Conservation (phyloP, 2,329 filamentous ascomycete genomes). For the Stagonosporopsis rhizophila region DNA sequence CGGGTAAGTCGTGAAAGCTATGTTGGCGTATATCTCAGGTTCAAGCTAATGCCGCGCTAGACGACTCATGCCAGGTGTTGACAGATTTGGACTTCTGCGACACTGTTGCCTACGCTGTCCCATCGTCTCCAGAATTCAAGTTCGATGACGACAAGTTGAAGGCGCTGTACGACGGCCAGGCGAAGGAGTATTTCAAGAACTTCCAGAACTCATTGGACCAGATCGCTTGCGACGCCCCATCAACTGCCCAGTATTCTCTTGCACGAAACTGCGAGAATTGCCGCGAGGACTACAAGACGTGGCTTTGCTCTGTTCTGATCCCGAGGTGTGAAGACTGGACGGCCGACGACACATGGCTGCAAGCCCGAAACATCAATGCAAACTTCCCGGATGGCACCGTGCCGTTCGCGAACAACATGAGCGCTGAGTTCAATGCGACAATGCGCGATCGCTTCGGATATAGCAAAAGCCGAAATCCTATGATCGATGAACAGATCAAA, state of each 20-base stretch:
- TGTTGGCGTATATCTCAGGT: neutral
- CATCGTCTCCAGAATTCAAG: conserved; percentile 73
- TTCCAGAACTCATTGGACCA: conserved; percentile 86
- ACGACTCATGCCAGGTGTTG: conserved; percentile 83
- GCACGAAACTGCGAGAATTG: conserved; percentile 79
- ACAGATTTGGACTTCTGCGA: conserved; percentile 89
- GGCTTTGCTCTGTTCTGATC: conserved; percentile 93
- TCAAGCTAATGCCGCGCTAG: conserved; percentile 50
- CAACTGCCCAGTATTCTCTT: conserved; percentile 80
- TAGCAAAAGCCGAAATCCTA: conserved; percentile 70
- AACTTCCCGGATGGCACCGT: conserved; percentile 73
- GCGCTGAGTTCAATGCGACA: conserved; percentile 34
- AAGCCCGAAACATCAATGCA: conserved; percentile 73
- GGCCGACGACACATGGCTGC: conserved; percentile 58
- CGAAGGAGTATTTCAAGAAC: conserved; percentile 71
- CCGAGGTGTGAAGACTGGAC: conserved; percentile 89
- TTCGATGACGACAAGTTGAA: conserved; percentile 68
- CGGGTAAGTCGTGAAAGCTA: conserved; percentile 61
- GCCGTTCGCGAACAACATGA: conserved; percentile 21
- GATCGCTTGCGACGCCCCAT: conserved; percentile 79
- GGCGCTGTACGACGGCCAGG: conserved; percentile 79
- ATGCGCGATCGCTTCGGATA: conserved; percentile 46
- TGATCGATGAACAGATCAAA: conserved; percentile 73
- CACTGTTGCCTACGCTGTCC: conserved; percentile 89
- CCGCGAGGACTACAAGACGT: conserved; percentile 81